These are phyloP conservation scores for Globisporangium splendens DNA, from an alignment of 352 stramenopile species.

Conservation along the genomic window DNA sequence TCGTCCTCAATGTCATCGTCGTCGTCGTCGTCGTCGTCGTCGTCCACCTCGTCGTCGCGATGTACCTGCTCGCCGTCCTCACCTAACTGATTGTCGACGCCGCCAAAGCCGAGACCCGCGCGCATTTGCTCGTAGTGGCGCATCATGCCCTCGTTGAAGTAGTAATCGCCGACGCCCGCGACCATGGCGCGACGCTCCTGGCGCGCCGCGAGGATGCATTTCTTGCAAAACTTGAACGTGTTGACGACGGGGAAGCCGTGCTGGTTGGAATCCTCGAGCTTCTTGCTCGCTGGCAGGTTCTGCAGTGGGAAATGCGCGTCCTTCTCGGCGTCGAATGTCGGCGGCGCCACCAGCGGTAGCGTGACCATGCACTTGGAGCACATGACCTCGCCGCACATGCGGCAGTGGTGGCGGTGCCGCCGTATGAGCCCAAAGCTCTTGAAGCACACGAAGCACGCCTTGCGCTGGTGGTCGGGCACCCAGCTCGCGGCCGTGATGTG, in stretches of 20 bases:
- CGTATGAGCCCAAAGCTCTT: slow-evolving; percentile 67
- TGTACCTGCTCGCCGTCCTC: slow-evolving; percentile 20
- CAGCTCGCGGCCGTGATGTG: slow-evolving; percentile 36
- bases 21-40: slow-evolving; percentile 40
- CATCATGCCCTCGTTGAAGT: slow-evolving; percentile 41
- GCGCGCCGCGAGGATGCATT: slow-evolving; percentile 66
- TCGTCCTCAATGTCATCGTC: slow-evolving; percentile 51
- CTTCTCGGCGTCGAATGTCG: slow-evolving; percentile 9
- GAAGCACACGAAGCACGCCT: slow-evolving; percentile 62
- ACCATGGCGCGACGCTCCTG: slow-evolving; percentile 61
- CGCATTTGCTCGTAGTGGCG: slow-evolving; percentile 36
- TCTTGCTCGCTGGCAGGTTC: slow-evolving; percentile 42
- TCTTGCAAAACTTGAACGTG: slow-evolving; percentile 72
- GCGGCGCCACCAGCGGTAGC: slow-evolving; percentile 53
- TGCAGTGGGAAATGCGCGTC: slow-evolving; percentile 21
- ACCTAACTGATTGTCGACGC: slow-evolving; percentile 2
- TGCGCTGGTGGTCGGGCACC: slow-evolving; percentile 57
- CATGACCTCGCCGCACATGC: slow-evolving; percentile 77
- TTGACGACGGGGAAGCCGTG: slow-evolving; percentile 61
- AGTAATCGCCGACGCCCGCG: slow-evolving; percentile 41
- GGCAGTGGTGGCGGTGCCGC: slow-evolving; percentile 66
- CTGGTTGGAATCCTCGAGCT: slow-evolving; percentile 27
- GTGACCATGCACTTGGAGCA: slow-evolving; percentile 63
- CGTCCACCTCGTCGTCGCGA: slow-evolving; percentile 32
- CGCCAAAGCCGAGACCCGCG: neutral